Evolutionary conservation across 2,329 filamentous ascomycete species (phyloP), one percentile per base, ranked within the genome.

Genomic region (Aureobasidium mangrovei): DNA sequence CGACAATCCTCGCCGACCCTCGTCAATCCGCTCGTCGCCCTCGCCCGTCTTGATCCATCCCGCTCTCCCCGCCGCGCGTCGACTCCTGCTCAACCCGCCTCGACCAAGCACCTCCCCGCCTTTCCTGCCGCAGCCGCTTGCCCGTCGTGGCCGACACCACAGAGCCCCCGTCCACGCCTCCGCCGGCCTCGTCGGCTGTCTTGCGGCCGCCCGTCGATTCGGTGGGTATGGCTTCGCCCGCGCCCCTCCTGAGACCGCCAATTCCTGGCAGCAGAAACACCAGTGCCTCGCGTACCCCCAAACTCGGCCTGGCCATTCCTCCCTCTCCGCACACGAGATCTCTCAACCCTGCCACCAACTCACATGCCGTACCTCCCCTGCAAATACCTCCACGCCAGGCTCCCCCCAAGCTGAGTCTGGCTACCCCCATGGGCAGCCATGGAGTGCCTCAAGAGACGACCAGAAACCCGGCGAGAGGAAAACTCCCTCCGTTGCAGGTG

Each of bases 291-390:
- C 79, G 86, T 59, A 77, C 85, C 52, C 89, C 89, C 29, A 83
- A 86, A 63, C 79, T 97, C 56, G 91, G 90, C 42, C 81, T 97
- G 55, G 88, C 91, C 43, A 97, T 97, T 56, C 91, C 91, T 36
- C 84, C 87, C 0, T 95, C 89, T 35, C 88, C 89, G 46, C 91
- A 83, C 71, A 85, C 78, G 58, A 88, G 91, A 69, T 83, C 91
- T 2, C 82, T 93, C 49, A 70, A 74, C 56, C 65, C 65, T 45
- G 59, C 70, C 18, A 59, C 29, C 58, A 65, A 60, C 59, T 63
- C 62, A 51, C 53, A 59, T 58, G 63, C 64, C 26, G 60, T 67
- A 32, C 65, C 68, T 41, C 64, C 63, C 40, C 61, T 69, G 58
- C 59, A 64, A 65, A 62, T 67, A 63, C 62, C 65, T 63, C 56